These are phyloP conservation scores for Petunia secreta DNA, from an alignment of 257 asterid genomes.

Conservation along the genomic window DNA sequence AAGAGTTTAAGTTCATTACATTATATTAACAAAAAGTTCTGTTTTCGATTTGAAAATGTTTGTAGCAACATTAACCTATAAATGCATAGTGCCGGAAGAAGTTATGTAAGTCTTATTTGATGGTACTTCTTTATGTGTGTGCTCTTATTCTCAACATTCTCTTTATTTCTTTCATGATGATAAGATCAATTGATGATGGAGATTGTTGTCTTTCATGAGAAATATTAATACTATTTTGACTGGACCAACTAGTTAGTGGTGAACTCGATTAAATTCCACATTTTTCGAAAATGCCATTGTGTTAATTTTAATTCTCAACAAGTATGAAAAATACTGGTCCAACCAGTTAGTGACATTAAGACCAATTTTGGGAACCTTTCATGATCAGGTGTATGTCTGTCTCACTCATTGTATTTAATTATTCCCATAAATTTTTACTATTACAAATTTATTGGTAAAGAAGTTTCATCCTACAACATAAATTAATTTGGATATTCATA, in stretches of 20 bases:
- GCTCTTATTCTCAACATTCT: too few relatives aligned
- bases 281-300: not conserved
- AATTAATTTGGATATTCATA: too few relatives aligned
- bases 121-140: too few relatives aligned
- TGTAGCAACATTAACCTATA: too few relatives aligned
- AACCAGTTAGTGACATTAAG: not conserved
- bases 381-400: not conserved
- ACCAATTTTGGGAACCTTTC: not conserved
- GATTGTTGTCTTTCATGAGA: not conserved
- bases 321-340: not conserved
- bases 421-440: not conserved
- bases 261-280: not conserved
- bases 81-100: too few relatives aligned
- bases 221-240: not conserved
- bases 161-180: too few relatives aligned
- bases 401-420: not conserved
- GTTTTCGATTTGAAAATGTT: too few relatives aligned
- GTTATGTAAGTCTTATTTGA: too few relatives aligned
- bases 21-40: too few relatives aligned
- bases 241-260: not conserved
- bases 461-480: not conserved
- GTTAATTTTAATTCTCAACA: not conserved
- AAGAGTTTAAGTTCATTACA: too few relatives aligned
- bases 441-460: too few relatives aligned
- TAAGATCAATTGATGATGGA: too few relatives aligned